A percentile compares a stretch with the other conserved stretches of the same genome.
phyloP scores from a whole-genome alignment of 805 yeast genomes.

The Saccharomycopsis babjevae region DNA sequence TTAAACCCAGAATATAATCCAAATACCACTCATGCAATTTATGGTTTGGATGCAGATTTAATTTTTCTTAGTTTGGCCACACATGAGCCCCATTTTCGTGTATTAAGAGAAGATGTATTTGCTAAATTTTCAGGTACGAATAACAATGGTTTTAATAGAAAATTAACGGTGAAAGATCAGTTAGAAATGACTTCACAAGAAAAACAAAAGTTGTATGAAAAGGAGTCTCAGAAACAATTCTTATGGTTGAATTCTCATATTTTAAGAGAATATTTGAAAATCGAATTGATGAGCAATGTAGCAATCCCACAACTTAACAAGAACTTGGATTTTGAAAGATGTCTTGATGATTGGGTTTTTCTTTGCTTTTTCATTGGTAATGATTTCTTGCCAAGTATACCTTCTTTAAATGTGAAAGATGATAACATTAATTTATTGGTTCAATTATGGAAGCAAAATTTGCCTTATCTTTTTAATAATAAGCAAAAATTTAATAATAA shows the following conservation, averaged over 20 bases:
- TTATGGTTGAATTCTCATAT: conserved; percentile 88
- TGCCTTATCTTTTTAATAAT: conserved; percentile 34
- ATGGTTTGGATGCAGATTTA: conserved; percentile 96
- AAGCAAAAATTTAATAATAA: conserved; percentile 28
- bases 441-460: conserved; percentile 67
- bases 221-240: conserved; percentile 61
- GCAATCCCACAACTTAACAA: conserved; percentile 58
- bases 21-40: conserved; percentile 90
- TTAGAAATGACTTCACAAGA: conserved; percentile 54
- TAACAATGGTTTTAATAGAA: conserved; percentile 24
- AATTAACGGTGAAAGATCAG: conserved; percentile 38
- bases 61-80: conserved; percentile 94
- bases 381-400: conserved; percentile 94
- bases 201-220: conserved; percentile 26
- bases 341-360: conserved; percentile 97
- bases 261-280: conserved; percentile 75
- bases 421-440: conserved; percentile 80
- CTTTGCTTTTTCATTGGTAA: conserved; percentile 98
- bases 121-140: conserved; percentile 46
- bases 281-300: conserved; percentile 42
- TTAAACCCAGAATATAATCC: conserved; percentile 82
- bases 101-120: conserved; percentile 92
- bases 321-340: conserved; percentile 82
- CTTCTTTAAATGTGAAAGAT: conserved; percentile 90
- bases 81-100: conserved; percentile 94